Base-by-base conservation (phyloP, 345 rosid genomes). In the Sisymbrium irio region DNA sequence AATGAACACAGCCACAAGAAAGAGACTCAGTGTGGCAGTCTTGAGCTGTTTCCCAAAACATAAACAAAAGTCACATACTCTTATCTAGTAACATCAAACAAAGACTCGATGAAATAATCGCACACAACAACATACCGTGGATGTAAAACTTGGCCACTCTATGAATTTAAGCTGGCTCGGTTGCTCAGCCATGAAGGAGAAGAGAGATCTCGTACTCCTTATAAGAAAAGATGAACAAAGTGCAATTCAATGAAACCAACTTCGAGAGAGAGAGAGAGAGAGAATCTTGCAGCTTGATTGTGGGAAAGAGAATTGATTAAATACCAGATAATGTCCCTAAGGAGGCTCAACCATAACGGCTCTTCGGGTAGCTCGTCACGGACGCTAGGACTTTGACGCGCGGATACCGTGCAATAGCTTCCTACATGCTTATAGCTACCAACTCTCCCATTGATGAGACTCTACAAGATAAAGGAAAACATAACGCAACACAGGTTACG, bases 91-190 rank as follows among this genome's bases (percentile, higher is more conserved):
- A 46, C 32, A 51, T 25, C 20, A 19, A 19, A 33, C 60, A 19
- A 25, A 61, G 42, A 39, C 20, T 8, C 30, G 11, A 6, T 32
- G 8, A 14, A n/a, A n/a, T n/a, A n/a, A n/a, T n/a, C n/a, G 9
- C 15, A 17, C 28, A 49, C 4, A 3, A 49, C 4, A 3, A 50
- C 87, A 47, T 81, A 92, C 96, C 57, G 96, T 92, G 88, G 69
- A 82, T 58, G 76, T 80, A 47, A 85, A 87, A 77, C 91, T 76
- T 28, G 92, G 95, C 92, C 97, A 92, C 75, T 92, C 96, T 67
- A 92, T 83, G 84, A 84, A 84, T 82, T 84, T 92, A 22, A 92
- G 85, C 80, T 89, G 90, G 54, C 94, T 69, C 15, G 97, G 97
- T 65, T 92, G 97, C 88, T 84, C 96, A 55, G 32, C 72, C 72